Percentiles rank a stretch among this genome's conserved stretches.
Evolutionary conservation across 306 rosid genomes (phyloP).

Genomic region (Dryas octopetala): DNA sequence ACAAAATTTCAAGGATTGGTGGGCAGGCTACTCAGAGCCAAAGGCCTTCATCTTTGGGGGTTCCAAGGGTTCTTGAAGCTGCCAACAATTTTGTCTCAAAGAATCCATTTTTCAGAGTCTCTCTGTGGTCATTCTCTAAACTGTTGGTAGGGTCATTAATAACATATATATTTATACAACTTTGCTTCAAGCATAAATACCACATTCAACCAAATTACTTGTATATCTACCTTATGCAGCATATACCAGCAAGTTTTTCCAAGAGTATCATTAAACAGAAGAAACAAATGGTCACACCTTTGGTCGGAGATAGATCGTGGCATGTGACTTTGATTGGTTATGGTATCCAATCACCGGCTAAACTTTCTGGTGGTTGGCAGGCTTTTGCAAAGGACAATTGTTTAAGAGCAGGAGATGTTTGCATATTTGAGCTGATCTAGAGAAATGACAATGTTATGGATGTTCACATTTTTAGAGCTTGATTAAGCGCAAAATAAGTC

Average conservation of each 20-base stretch:
- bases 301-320: neutral
- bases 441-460: neutral
- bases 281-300: neutral
- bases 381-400: neutral
- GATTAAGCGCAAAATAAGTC: too few species aligned
- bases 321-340: neutral
- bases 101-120: too few species aligned
- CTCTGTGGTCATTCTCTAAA: neutral
- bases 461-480: neutral
- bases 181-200: neutral
- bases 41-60: too few species aligned
- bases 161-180: too few species aligned
- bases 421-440: neutral
- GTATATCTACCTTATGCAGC: slow-evolving; percentile 12
- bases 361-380: neutral
- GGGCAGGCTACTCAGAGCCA: too few species aligned
- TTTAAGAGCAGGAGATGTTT: neutral
- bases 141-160: too few species aligned
- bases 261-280: neutral
- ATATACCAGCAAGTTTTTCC: neutral
- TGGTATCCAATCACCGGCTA: neutral
- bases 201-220: neutral
- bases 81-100: too few species aligned
- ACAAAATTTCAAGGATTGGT: too few species aligned
- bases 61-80: too few species aligned